Base-by-base conservation (phyloP, 768 basidiomycete genomes). In the Lactifluus volemus region DNA sequence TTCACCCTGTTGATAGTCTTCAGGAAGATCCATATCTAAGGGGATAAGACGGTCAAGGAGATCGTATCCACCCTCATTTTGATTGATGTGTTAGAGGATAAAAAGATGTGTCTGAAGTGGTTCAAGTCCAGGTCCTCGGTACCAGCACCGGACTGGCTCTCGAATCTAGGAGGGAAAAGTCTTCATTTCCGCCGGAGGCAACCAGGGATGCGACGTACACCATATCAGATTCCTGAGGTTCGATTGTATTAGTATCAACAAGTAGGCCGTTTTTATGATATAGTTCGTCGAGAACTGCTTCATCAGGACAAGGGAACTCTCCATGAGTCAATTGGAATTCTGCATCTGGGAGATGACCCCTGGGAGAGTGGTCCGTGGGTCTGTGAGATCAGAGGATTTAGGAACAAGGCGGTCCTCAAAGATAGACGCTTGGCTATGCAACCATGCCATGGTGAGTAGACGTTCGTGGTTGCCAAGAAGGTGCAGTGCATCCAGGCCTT, bases 11-110 rank as follows among this genome's bases (percentile, higher is more conserved):
- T 58, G 45, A 29, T 58, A 53, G 11, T 42, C 51, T 58, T 63
- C 32, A 12, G 52, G 56, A 17, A 58, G 39, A n/a, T 63, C 56
- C 12, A 49, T 49, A 49, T 63, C 55, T 34, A 53, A 30, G 39
- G 32, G 5, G 14, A 39, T 9, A 12, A 59, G 30, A 19, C 21
- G 53, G 3, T 60, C 50, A 17, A 73, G 64, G 25, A 86, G 70
- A 17, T 73, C 58, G 5, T 77, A 67, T 89, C 88, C 88, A 49
- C 19, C 29, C 6, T 57, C 90, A 67, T 38, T 71, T 70, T 48
- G 44, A 36, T 51, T 11, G 52, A 53, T 34, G 17, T 36, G 32
- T 7, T 29, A 5, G 47, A 47, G 11, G 47, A 52, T 10, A 42
- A 29, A 14, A 56, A 36, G 25, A 12, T 25, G 7, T 63, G 30